Evolutionary conservation across 768 basidiomycete genomes (phyloP).

Genomic region (Tylopilus rubrobrunneus): DNA sequence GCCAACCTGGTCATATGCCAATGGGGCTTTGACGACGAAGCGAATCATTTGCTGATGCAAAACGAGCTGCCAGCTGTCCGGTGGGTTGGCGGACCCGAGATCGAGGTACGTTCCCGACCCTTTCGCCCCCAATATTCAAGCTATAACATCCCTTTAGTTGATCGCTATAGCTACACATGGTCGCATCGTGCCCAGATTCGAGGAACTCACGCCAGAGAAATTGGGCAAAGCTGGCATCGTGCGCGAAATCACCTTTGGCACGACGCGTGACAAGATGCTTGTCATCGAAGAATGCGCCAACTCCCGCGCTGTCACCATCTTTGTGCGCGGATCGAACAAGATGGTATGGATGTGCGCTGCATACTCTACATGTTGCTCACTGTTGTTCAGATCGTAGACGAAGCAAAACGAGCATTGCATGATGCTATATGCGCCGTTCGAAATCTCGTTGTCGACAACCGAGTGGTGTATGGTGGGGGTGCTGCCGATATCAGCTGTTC

Average conservation of each 20-base stretch:
- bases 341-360: constrained; percentile 61
- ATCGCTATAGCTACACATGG: constrained; percentile 99
- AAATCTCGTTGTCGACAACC: constrained; percentile 91
- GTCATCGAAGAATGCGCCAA: constrained; percentile 99
- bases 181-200: constrained; percentile 96
- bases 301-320: constrained; percentile 92
- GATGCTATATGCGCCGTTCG: constrained; percentile 97
- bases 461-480: constrained; percentile 97
- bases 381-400: constrained; percentile 83
- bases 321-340: constrained; percentile 97
- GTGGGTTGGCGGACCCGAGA: constrained; percentile 99
- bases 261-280: constrained; percentile 98
- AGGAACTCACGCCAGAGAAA: constrained; percentile 88
- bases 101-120: constrained; percentile 60
- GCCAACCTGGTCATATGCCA: constrained; percentile 99
- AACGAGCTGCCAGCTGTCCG: constrained; percentile 95
- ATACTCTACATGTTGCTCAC: not conserved
- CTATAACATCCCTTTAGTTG: constrained; percentile 45
- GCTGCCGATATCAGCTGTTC: constrained; percentile 96
- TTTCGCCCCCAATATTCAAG: not conserved
- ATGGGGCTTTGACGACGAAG: constrained; percentile 99
- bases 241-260: constrained; percentile 92
- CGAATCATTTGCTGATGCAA: constrained; percentile 96
- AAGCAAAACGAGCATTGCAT: constrained; percentile 96
- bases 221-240: constrained; percentile 93